Evolutionary conservation across 768 basidiomycete genomes (phyloP).

Genomic region (Lactarius evosmus): DNA sequence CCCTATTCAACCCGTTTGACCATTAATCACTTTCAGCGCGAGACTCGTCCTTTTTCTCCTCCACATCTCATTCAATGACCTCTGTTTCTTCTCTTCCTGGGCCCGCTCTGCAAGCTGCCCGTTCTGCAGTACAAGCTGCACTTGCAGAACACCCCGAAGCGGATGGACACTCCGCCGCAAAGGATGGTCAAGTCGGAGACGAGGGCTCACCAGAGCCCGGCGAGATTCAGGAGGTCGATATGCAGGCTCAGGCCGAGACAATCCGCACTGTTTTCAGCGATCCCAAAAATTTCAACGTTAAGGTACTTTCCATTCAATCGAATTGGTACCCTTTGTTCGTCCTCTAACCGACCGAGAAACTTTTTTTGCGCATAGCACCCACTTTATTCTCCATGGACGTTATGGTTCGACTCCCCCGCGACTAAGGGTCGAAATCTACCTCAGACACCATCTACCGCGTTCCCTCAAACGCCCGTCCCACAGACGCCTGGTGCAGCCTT

Average conservation of each 20-base stretch:
- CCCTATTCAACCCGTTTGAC: not conserved
- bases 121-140: constrained; percentile 73
- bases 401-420: constrained; percentile 96
- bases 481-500: constrained; percentile 76
- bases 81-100: constrained; percentile 53
- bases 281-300: constrained; percentile 92
- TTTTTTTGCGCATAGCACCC: constrained; percentile 61
- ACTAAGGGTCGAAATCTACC: constrained; percentile 89
- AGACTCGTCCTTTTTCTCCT: not conserved
- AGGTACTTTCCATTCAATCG: constrained; percentile 50
- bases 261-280: constrained; percentile 94
- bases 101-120: constrained; percentile 71
- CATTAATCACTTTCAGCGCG: not conserved
- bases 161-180: constrained; percentile 26
- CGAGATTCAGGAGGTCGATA: constrained; percentile 84
- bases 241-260: constrained; percentile 76
- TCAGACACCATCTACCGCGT: constrained; percentile 75
- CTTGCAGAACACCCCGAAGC: constrained; percentile 52
- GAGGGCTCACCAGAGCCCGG: constrained; percentile 57
- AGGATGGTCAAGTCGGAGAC: constrained; percentile 35
- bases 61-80: constrained; percentile 30
- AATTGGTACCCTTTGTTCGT: not conserved
- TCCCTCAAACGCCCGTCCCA: constrained; percentile 70
- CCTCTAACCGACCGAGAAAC: not conserved
- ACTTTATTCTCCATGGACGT: constrained; percentile 90